phyloP scores from a whole-genome alignment of 1,284 basidiomycete genomes.

The Ceratobasidium sp. region DNA sequence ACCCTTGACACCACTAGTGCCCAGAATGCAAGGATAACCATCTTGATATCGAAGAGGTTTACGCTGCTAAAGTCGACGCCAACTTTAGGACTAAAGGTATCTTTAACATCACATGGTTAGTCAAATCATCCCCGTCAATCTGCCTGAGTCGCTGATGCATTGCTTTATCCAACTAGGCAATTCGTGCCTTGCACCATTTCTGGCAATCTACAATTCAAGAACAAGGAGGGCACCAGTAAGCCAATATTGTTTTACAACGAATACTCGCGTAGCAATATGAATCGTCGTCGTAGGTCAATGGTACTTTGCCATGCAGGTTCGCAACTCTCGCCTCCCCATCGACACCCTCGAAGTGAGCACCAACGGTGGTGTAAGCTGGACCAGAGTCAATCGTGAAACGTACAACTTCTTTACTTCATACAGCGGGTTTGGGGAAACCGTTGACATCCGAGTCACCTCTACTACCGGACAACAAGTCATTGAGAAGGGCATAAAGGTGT shows the following conservation, averaged over 20 bases:
- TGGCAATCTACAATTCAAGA: conserved; percentile 2
- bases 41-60: background rate
- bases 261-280: background rate
- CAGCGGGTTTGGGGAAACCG: conserved; percentile 1
- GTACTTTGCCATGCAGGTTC: conserved; percentile 10
- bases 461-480: background rate
- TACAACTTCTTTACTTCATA: conserved; percentile 7
- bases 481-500: background rate
- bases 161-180: background rate
- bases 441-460: conserved; percentile 7
- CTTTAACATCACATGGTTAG: background rate
- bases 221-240: conserved; percentile 10
- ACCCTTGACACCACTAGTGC: background rate
- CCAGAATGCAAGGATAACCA: conserved; percentile 4
- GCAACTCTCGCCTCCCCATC: conserved; percentile 6
- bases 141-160: background rate
- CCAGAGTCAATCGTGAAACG: background rate
- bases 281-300: background rate
- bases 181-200: conserved; percentile 1
- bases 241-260: background rate
- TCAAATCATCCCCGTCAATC: background rate
- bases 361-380: conserved; percentile 7
- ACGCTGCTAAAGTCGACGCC: background rate
- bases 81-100: conserved; percentile 10
- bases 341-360: conserved; percentile 13